These are phyloP conservation scores for Sugiyamaella novakii DNA, from an alignment of 1,139 yeast species.

Conservation along the genomic window DNA sequence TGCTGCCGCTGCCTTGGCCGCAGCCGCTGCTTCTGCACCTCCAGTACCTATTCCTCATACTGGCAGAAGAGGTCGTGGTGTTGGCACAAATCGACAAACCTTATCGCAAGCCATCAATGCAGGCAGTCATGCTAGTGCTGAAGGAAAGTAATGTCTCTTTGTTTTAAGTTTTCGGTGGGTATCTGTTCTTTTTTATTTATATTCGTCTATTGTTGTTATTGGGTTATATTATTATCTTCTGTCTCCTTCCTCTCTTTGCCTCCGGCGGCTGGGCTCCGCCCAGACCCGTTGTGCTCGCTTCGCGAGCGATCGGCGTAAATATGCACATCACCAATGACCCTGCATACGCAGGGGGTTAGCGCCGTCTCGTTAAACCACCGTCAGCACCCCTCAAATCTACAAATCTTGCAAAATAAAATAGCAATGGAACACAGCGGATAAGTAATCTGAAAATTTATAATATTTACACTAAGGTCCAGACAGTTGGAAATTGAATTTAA, in stretches of 20 bases:
- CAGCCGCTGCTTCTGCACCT: background rate
- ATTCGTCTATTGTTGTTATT: too few relatives aligned
- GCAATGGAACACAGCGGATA: background rate
- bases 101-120: conserved; percentile 35
- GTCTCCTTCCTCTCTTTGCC: too few relatives aligned
- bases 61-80: conserved; percentile 22
- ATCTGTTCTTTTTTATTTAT: too few relatives aligned
- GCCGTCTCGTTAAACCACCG: too few relatives aligned
- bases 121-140: conserved; percentile 31
- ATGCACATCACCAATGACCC: too few relatives aligned
- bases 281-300: background rate
- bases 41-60: conserved; percentile 6
- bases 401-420: background rate
- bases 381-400: background rate
- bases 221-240: conserved; percentile 2
- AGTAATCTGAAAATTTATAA: too few relatives aligned
- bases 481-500: too few relatives aligned
- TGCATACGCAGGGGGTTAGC: background rate
- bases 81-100: conserved; percentile 31
- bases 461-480: too few relatives aligned
- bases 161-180: background rate
- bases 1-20: conserved; percentile 19
- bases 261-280: background rate
- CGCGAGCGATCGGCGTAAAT: background rate
- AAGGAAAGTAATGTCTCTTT: conserved; percentile 11